Base-by-base conservation (phyloP, 345 rosid species). In the Syzygium grande region DNA sequence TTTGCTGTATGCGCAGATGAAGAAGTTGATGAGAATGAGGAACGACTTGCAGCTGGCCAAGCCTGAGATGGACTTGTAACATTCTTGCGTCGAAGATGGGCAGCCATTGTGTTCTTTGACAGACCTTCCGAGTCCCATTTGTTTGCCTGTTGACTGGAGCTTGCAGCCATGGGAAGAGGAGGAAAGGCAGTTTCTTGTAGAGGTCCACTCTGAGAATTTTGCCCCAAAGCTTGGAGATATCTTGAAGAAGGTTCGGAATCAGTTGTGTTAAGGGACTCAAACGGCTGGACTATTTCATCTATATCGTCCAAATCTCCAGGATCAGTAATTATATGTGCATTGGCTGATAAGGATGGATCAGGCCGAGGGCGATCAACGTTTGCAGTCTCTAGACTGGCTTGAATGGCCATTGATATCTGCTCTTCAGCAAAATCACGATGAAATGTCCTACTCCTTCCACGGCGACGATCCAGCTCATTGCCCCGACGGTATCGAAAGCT, bases 151-250 rank as follows among this genome's bases (percentile, higher is more conserved):
- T 89, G 98, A 89, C 92, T 91, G 85, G 86, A 87, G 86, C 91
- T 89, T 21, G 94, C 53, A 63, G 80, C 89, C 55, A 77, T 84
- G 41, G 95, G 84, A 17, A 97, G 99, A 46, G 99, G 99, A 92
- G 99, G 99, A 92, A 98, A 98, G 51, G 96, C 94, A 85, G 98
- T 94, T 89, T 94, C 96, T 91, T 88, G 92, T 88, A 96, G 90
- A 88, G 95, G 92, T 88, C 91, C 90, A 68, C n/a, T 92, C 88
- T 92, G 90, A 84, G 95, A 94, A 89, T 90, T 90, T 51, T 90
- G 93, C 55, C 99, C 96, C 91, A 97, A 89, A 61, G 99, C 99
- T 89, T 96, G 96, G 89, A 91, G 99, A 87, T 97, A 98, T 85
- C 98, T 95, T 55, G 97, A 91, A 87, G 95, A 87, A 59, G 88